Evolutionary conservation across 306 rosid species (phyloP), one percentile per base, ranked within the genome.

Genomic region (Benincasa hispida): DNA sequence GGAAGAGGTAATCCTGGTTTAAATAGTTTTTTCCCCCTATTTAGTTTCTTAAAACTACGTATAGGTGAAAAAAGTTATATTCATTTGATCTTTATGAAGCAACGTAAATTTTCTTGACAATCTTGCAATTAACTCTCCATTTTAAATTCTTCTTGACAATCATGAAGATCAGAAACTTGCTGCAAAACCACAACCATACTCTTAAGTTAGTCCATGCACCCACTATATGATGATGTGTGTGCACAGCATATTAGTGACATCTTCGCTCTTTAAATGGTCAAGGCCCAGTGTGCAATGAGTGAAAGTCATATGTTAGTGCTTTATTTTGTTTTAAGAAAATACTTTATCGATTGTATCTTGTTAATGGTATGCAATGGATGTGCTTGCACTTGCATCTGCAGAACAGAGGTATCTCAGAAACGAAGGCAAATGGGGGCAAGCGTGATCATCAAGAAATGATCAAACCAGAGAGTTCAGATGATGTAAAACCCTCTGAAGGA

Each of bases 1-100:
- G 70, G 88, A 84, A 66, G 84, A 89, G 93, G 95, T 91, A 79
- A 39, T 51, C 72, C 27, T 63, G 27, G 63, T 77, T 21, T 67
- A n/a, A 24, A 47, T 51, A 2, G 10, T 10, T 15, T 66, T 17
- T 11, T 45, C 50, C 50, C 11, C 77, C 66, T 61, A 57, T 82
- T 77, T 82, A 35, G 21, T 61, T 65, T 61, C 42, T 47, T 50
- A 45, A 60, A 59, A 68, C 30, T 48, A 59, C 53, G 22, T 27
- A 45, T 59, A 75, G 42, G 70, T 39, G 51, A 66, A n/a, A 35
- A 9, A 65, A 10, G 27, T 37, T 39, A 12, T 53, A 42, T 68
- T 68, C 35, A 42, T 41, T 11, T 68, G 11, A 42, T 68, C 34
- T 68, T 12, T 41, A 68, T 13, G 35, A 41, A 48, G 39, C 60